Evolutionary conservation across 768 basidiomycete species (phyloP), one percentile per base, ranked within the genome.

Genomic region (Sutorius australiensis): DNA sequence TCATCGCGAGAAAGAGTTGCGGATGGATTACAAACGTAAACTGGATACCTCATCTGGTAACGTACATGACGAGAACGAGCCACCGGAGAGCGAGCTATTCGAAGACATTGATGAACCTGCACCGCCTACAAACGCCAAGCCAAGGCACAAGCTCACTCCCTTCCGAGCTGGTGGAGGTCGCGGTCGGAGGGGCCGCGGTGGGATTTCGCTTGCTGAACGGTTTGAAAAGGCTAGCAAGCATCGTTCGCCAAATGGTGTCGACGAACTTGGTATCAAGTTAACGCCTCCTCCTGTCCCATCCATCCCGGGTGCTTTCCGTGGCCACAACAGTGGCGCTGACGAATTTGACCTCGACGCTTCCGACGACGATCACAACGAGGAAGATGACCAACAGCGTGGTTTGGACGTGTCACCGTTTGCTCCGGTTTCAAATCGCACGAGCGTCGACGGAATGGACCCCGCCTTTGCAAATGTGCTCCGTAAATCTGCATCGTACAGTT

Each of bases 401-500:
- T 56, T 65, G 11, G 59, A 67, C 3, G 68, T 68, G 13, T 78
- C 75, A 9, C 73, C 71, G 10, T 67, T 69, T 34, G 64, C 72
- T 36, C 61, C 68, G 12, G 69, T 65, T 9, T 85, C 84, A 4
- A 87, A 87, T 60, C 77, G 84, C 33, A 80, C 80, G 6, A 89
- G 85, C 60, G 79, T 90, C 5, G 89, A 92, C 51, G 90, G 89
- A 40, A 89, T 94, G 87, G 92, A 93, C 56, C 92, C 92, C 10
- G 78, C 73, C 1, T 94, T 90, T 62, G 89, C 90, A 48, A 89
- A 88, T 54, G 77, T 91, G 13, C 80, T 92, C 41, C 81, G 81
- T 50, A 83, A 84, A 37, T 70, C 78, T 5, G 68, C 72, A 0
- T 77, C 73, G 17, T 67, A 71, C 43, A 73, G 70, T 37, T 73